phyloP scores from a whole-genome alignment of 139 green algal genomes.

The Gonium pectorale region DNA sequence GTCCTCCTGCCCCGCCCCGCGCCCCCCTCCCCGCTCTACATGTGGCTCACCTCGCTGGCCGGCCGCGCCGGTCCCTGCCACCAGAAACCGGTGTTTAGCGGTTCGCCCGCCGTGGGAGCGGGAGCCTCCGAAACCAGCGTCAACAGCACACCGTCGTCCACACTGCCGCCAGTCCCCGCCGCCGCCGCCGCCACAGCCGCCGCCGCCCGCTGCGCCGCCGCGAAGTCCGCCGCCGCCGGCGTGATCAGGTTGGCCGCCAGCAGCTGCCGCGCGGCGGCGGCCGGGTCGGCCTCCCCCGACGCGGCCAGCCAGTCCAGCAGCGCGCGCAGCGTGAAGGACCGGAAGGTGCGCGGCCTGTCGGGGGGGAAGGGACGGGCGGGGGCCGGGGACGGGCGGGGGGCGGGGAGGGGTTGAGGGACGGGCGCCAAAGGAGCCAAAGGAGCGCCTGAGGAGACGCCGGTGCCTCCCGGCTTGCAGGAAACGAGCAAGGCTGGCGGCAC shows the following conservation, averaged over 20 bases:
- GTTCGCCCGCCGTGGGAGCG: constrained; percentile 34
- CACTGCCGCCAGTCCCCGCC: background rate
- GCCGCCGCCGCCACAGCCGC: background rate
- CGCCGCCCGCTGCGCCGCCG: background rate
- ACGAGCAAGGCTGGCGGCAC: too few species aligned
- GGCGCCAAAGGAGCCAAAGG: too few species aligned
- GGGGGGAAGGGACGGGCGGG: too few species aligned
- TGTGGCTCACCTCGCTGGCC: constrained; percentile 54
- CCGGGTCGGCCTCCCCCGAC: constrained; percentile 2
- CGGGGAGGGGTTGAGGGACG: too few species aligned
- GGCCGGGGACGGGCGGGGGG: background rate
- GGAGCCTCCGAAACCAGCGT: constrained; percentile 46
- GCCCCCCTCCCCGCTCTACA: too few species aligned
- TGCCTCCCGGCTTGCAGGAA: too few species aligned
- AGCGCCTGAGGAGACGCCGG: too few species aligned
- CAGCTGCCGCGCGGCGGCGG: constrained; percentile 32
- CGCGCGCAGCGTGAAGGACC: constrained; percentile 8
- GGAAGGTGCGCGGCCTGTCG: background rate
- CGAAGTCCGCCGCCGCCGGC: background rate
- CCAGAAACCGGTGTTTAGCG: constrained; percentile 70
- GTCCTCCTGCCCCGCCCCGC: too few species aligned
- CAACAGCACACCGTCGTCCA: background rate
- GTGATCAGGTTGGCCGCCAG: constrained; percentile 50
- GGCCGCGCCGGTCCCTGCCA: constrained; percentile 70
- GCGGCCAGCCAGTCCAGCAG: constrained; percentile 52